These are phyloP conservation scores for Jamesozyma jinghongensis DNA, from an alignment of 805 yeast genomes.

Conservation along the genomic window DNA sequence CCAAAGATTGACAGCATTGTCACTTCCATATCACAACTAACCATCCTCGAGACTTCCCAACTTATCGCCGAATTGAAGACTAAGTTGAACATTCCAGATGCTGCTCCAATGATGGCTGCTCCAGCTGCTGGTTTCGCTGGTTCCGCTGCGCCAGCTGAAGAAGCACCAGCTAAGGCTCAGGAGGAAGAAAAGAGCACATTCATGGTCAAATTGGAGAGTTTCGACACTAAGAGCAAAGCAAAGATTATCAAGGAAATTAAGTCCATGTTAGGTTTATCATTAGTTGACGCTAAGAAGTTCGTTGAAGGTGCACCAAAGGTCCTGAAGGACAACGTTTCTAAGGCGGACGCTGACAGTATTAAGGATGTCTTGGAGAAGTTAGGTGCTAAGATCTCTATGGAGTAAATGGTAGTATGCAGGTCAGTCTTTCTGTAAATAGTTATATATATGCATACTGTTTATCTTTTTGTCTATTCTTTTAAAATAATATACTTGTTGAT, in stretches of 20 bases:
- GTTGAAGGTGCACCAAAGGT: slow-evolving; percentile 97
- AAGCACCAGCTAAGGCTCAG: slow-evolving; percentile 63
- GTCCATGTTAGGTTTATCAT: slow-evolving; percentile 77
- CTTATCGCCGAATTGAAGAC: slow-evolving; percentile 72
- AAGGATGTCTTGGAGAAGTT: slow-evolving; percentile 85
- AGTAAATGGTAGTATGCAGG: slow-evolving; percentile 36
- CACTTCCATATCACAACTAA: slow-evolving; percentile 80
- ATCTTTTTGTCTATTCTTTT: too few relatives aligned
- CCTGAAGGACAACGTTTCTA: slow-evolving; percentile 88
- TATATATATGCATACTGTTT: too few relatives aligned
- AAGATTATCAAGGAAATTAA: slow-evolving; percentile 97
- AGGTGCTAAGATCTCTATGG: slow-evolving; percentile 89
- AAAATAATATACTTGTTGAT: too few relatives aligned
- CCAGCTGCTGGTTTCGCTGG: slow-evolving; percentile 42
- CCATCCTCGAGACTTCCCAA: slow-evolving; percentile 87
- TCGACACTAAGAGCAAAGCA: slow-evolving; percentile 92
- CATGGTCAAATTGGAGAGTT: slow-evolving; percentile 82
- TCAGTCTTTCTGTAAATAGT: background rate
- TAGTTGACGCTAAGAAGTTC: slow-evolving; percentile 95
- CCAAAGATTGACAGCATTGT: slow-evolving; percentile 85
- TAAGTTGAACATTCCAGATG: slow-evolving; percentile 87
- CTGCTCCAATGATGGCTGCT: slow-evolving; percentile 35
- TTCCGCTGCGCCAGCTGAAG: slow-evolving; percentile 53
- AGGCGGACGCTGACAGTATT: slow-evolving; percentile 97
- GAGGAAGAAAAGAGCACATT: slow-evolving; percentile 90